Evolutionary conservation across 1,284 basidiomycete species (phyloP).

Genomic region (Leccinum pseudoinsigne): DNA sequence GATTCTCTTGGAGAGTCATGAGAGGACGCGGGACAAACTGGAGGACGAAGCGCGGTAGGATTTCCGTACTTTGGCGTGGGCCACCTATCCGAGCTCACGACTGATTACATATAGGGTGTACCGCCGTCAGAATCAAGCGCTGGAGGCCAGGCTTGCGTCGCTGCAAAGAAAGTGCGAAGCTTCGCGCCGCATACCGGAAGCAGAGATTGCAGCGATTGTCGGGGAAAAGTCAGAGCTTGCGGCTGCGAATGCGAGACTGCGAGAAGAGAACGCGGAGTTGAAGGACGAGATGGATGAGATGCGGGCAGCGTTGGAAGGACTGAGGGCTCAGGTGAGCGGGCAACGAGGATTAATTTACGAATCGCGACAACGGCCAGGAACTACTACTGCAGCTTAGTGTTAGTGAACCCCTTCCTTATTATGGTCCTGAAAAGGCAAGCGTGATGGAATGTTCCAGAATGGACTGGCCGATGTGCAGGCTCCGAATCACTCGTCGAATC

Average conservation of each 20-base stretch:
- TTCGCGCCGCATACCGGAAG: slow-evolving; percentile 37
- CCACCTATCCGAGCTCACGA: slow-evolving; percentile 12
- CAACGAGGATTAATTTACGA: slow-evolving; percentile 43
- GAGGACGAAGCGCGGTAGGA: slow-evolving; percentile 57
- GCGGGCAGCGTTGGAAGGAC: slow-evolving; percentile 64
- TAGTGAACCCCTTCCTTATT: background rate
- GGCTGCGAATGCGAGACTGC: slow-evolving; percentile 48
- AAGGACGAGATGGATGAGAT: slow-evolving; percentile 71
- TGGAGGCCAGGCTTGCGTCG: slow-evolving; percentile 53
- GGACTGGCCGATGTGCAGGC: slow-evolving; percentile 11
- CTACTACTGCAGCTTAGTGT: slow-evolving; percentile 8
- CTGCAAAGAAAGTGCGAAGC: slow-evolving; percentile 37
- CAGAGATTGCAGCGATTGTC: slow-evolving; percentile 42
- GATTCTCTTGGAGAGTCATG: slow-evolving; percentile 55
- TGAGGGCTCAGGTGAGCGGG: slow-evolving; percentile 55
- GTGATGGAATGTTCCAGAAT: slow-evolving; percentile 34
- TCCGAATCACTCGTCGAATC: slow-evolving; percentile 44
- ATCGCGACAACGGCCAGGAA: slow-evolving; percentile 25
- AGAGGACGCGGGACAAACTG: slow-evolving; percentile 48
- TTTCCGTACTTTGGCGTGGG: slow-evolving; percentile 1
- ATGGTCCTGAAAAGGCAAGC: slow-evolving; percentile 33
- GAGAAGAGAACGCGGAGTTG: slow-evolving; percentile 57
- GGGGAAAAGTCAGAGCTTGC: slow-evolving; percentile 48
- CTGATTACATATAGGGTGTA: slow-evolving; percentile 40
- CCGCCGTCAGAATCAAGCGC: slow-evolving; percentile 54